Base-by-base conservation (phyloP, 75 land plant species). In the Isoetes taiwanensis region DNA sequence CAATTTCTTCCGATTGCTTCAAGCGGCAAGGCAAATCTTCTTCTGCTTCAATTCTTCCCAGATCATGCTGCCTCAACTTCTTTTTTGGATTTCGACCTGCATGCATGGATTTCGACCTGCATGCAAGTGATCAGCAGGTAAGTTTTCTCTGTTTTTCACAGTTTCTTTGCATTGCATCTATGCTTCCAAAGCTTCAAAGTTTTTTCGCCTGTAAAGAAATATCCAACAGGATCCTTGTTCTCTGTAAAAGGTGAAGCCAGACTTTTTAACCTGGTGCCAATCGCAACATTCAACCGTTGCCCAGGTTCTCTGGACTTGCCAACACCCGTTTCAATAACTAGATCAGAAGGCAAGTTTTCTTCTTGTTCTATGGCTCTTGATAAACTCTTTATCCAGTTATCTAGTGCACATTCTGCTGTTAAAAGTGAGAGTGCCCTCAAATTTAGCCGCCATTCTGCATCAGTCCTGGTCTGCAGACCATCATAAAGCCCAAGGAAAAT, bases 381-480 rank as follows among this genome's bases (percentile, higher is more conserved):
- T 6, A 46, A n/a, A 5, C 21, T 6, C 8, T n/a, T 46, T 4
- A 46, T 4, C 50, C 50, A 46, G 5, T 19, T 23, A 19, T 19
- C 50, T 6, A 46, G 16, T n/a, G 50, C 50, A n/a, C 50, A 46
- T 23, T 46, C 50, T 19, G 50, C 50, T n/a, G 50, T 23, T 6
- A 23, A 23, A 16, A 46, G 4, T 6, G 50, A 46, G n/a, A 46
- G 50, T 23, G 50, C 25, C 6, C 50, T 19, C 12, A 46, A 23
- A 23, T 46, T 46, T 6, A 46, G 16, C 50, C 50, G 6, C 50
- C 50, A 46, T 23, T 19, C 21, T 23, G 50, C 16, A 19, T 19
- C 21, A 8, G 23, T 5, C 16, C 25, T 46, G 6, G 50, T 46
- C 50, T 46, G 50, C 8, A 46, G 50, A n/a, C 50, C 50, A 8